Conservation (phyloP, 768 basidiomycete species). For the Fomitopsis serialis region DNA sequence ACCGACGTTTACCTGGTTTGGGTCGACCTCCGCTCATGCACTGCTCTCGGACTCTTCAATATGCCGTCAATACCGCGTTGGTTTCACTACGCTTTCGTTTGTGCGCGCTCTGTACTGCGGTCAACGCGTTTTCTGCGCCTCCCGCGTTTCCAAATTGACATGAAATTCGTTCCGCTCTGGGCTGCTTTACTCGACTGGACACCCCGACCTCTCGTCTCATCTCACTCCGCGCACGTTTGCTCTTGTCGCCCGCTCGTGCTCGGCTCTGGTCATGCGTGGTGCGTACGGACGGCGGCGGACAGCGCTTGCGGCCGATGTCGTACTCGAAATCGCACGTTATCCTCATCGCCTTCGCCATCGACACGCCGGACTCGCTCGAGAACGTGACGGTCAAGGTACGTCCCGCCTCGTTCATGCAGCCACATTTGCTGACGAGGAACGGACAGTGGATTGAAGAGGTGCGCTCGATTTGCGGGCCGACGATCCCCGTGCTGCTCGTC, state of each 20-base stretch:
- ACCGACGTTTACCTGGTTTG: neutral
- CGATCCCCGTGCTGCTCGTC: slow-evolving; percentile 91
- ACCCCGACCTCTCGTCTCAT: no score
- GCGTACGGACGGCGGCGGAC: slow-evolving; percentile 5
- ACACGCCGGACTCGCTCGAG: slow-evolving; percentile 94
- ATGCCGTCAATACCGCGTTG: no score
- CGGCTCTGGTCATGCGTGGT: no score
- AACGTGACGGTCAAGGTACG: slow-evolving; percentile 89
- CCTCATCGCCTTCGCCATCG: slow-evolving; percentile 93
- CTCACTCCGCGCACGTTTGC: no score
- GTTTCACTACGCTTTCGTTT: neutral
- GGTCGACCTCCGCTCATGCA: neutral
- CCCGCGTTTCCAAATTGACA: neutral
- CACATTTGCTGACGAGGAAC: neutral
- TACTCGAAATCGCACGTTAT: slow-evolving; percentile 99
- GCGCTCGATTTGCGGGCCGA: slow-evolving; percentile 88
- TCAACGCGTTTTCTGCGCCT: neutral
- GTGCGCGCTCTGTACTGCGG: no score
- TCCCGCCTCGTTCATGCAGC: neutral
- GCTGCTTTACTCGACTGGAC: no score
- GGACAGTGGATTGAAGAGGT: slow-evolving; percentile 97
- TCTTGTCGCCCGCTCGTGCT: no score
- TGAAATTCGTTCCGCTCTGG: no score
- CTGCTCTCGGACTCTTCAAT: neutral
- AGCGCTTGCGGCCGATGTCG: slow-evolving; percentile 93